Conservation (phyloP, 2,329 filamentous ascomycete genomes). For the Ophiostoma angusticollis region DNA sequence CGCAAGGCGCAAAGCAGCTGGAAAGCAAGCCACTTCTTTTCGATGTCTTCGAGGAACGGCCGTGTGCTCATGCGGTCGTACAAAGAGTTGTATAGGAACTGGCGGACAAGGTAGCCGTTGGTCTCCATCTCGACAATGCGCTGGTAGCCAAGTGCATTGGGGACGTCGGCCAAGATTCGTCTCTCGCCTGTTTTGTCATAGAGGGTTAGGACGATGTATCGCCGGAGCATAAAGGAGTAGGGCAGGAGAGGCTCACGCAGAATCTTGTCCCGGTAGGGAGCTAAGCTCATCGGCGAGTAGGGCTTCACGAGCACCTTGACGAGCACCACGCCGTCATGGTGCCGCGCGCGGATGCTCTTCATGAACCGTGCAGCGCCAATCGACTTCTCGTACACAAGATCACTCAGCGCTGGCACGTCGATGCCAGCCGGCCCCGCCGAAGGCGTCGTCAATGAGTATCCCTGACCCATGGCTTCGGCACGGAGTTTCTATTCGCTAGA, state of each 20-base stretch:
- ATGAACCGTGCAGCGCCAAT: conserved; percentile 89
- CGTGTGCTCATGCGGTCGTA: conserved; percentile 95
- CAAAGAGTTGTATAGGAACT: conserved; percentile 90
- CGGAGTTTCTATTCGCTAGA: too few relatives aligned
- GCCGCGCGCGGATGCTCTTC: conserved; percentile 85
- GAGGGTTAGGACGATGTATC: not conserved
- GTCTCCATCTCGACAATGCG: conserved; percentile 82
- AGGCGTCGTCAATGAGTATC: conserved; percentile 84
- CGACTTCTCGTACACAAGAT: conserved; percentile 83
- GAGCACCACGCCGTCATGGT: conserved; percentile 81
- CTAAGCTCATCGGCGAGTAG: conserved; percentile 67
- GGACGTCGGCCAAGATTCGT: conserved; percentile 64
- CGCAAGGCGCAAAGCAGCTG: conserved; percentile 85
- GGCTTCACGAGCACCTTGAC: conserved; percentile 94
- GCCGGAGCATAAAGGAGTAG: not conserved
- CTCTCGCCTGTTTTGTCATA: conserved; percentile 56
- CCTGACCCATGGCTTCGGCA: conserved; percentile 69
- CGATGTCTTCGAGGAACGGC: conserved; percentile 91
- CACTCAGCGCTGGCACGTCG: conserved; percentile 81
- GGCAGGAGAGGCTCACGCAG: conserved; percentile 45
- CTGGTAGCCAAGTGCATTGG: conserved; percentile 84
- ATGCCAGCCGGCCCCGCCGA: conserved; percentile 87
- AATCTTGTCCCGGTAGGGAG: conserved; percentile 64
- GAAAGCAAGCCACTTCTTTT: conserved; percentile 98
- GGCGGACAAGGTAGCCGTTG: conserved; percentile 84